A percentile compares a stretch with the other conserved stretches of the same genome.
These are phyloP conservation scores for Coleophoma crateriformis DNA, from an alignment of 2,329 filamentous ascomycete genomes.

Conservation along the genomic window DNA sequence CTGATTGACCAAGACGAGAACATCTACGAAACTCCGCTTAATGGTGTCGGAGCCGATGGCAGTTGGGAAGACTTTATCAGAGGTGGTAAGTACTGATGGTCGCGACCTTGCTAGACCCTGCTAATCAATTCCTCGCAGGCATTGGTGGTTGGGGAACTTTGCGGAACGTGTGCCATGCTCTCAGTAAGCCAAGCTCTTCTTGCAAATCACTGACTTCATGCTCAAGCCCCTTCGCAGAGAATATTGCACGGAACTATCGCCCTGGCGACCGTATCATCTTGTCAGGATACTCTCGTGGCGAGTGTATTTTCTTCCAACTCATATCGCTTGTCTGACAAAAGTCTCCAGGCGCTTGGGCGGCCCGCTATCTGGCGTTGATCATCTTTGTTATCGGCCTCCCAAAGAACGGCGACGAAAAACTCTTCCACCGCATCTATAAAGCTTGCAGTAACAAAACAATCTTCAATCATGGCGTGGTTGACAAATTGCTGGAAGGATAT, in stretches of 20 bases:
- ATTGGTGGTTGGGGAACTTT: not conserved
- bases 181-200: not conserved
- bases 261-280: not conserved
- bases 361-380: not conserved
- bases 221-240: not conserved
- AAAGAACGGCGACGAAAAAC: not conserved
- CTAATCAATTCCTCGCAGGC: not conserved
- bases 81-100: not conserved
- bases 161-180: not conserved
- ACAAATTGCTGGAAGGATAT: not conserved
- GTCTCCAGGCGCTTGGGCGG: not conserved
- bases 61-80: not conserved
- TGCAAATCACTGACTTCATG: not conserved
- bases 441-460: not conserved
- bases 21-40: not conserved
- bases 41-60: not conserved
- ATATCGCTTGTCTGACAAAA: not conserved
- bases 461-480: not conserved
- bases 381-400: not conserved
- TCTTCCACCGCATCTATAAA: not conserved
- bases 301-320: not conserved
- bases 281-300: not conserved
- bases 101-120: not conserved
- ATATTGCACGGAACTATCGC: not conserved
- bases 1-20: not conserved